Base-by-base conservation (phyloP, 78 protist genomes). In the Acrasis kona region DNA sequence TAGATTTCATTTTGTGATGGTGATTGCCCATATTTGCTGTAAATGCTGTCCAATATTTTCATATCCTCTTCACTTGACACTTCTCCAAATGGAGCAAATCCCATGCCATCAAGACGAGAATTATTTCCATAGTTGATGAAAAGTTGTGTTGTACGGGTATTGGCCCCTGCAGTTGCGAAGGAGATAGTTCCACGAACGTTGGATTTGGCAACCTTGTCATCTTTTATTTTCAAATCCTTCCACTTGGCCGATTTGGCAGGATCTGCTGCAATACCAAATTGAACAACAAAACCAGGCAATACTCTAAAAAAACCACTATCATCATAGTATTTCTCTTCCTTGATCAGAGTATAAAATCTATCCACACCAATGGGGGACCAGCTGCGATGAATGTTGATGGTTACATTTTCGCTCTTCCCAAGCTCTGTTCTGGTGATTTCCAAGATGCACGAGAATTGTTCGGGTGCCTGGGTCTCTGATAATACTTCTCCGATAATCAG, bases 111-210 rank as follows among this genome's bases (percentile, higher is more conserved):
- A 5, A 88, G 50, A 10, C 36, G 39, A 29, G 61, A n/a, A 28
- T 87, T 87, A 57, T 87, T 78, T 10, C 32, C 89, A 41, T 38
- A 84, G 74, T 87, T 87, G 3, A 87, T 80, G 68, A 84, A 87
- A 2, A 87, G 12, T 74, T 87, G 89, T 9, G 91, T 84, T 1
- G 91, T 87, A 34, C 91, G 58, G 37, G 38, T 84, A 10, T 37
- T 10, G n/a, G 76, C 50, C 39, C 76, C 80, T 39, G 74, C 86
- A 5, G 84, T 74, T 0, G 88, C 88, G 32, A 41, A 81, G 57
- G 86, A 8, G 28, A 81, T 75, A 28, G 34, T 12, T 10, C 87
- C 82, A 19, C 71, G 19, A 28, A 67, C 19, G 32, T 67, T 67
- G 76, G 84, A 81, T 5, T 2, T 38, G 0, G 0, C 27, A 0